A percentile compares a stretch with the other conserved stretches of the same genome.
Conservation (phyloP, 352 stramenopile genomes). For the Phytophthora europaea region DNA sequence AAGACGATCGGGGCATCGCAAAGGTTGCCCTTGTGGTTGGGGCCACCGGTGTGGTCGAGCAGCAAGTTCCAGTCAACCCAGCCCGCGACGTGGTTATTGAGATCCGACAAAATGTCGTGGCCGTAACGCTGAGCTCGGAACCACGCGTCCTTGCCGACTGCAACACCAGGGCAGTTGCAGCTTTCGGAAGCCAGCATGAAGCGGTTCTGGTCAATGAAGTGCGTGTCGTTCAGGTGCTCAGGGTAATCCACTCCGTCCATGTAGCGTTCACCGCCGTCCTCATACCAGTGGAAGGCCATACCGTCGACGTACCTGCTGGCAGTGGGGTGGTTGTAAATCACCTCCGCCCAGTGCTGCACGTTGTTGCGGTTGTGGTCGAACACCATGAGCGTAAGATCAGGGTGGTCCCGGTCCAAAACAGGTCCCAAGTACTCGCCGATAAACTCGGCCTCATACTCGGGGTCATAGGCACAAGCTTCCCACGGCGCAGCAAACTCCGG, state of each 20-base stretch:
- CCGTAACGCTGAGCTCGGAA: conserved; percentile 88
- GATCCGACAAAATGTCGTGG: conserved; percentile 91
- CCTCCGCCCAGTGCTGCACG: conserved; percentile 75
- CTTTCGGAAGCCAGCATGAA: conserved; percentile 82
- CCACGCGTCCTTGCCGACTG: conserved; percentile 69
- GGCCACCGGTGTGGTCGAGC: conserved; percentile 87
- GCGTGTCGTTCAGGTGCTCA: conserved; percentile 79
- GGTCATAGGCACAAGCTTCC: conserved; percentile 75
- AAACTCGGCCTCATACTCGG: conserved; percentile 76
- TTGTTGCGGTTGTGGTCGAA: conserved; percentile 93
- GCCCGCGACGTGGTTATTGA: conserved; percentile 87
- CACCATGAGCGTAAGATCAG: conserved; percentile 91
- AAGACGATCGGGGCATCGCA: conserved; percentile 77
- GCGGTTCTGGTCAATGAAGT: conserved; percentile 64
- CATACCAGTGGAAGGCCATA: conserved; percentile 94
- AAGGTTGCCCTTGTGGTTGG: conserved; percentile 89
- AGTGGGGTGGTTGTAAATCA: conserved; percentile 73
- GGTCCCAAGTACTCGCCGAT: conserved; percentile 89
- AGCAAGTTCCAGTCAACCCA: conserved; percentile 96
- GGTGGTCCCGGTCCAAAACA: conserved; percentile 84
- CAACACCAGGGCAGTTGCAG: conserved; percentile 82
- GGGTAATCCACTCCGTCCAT: conserved; percentile 82
- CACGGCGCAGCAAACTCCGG: conserved; percentile 80
- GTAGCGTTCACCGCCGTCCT: conserved; percentile 51
- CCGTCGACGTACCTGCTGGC: conserved; percentile 87